Evolutionary conservation across 1,284 basidiomycete species (phyloP), one percentile per base, ranked within the genome.

Genomic region (Rhodotorula mucilaginosa): DNA sequence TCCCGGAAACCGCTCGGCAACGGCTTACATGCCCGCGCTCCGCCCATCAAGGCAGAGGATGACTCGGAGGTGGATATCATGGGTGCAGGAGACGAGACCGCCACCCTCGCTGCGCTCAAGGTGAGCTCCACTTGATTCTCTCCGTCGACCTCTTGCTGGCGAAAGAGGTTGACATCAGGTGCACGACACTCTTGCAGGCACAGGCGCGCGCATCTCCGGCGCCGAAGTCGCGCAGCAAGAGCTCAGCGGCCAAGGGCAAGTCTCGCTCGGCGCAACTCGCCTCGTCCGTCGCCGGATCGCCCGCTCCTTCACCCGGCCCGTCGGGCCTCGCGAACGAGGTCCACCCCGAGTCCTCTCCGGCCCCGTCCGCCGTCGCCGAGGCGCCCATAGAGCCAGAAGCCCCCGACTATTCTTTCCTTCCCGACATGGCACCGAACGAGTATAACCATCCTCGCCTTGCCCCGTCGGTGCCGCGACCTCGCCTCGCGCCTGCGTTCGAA

Each of bases 291-390:
- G 54, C 56, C 12, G 56, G 65, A 7, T 67, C 70, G 2, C 70
- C 70, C 21, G 70, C 70, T 5, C 70, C 70, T 19, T 71, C 70
- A 1, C 70, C 70, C 34, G 65, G 62, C 7, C 70, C 70, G 0
- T 60, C 70, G 13, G 29, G 65, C 8, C 62, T 71, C 31, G 58
- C 70, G 21, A 58, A 71, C 58, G 70, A 71, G 47, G n/a, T 67
- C 58, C 49, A 39, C 31, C 34, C 31, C 18, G 34, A 34, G 8
- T 8, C 34, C 19, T 44, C 34, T 23, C 57, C 39, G 12, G 31
- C 57, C 19, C 57, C 57, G 19, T 58, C 57, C 34, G 57, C 39
- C 57, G 54, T 29, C 7, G 54, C 23, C 12, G 51, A 52, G 26
- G 7, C 54, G 16, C 54, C 54, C 29, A 26, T 26, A n/a, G 26